Evolutionary conservation across 139 green algal genomes (phyloP), one percentile per base, ranked within the genome.

Genomic region (Coelastrella sp.): DNA sequence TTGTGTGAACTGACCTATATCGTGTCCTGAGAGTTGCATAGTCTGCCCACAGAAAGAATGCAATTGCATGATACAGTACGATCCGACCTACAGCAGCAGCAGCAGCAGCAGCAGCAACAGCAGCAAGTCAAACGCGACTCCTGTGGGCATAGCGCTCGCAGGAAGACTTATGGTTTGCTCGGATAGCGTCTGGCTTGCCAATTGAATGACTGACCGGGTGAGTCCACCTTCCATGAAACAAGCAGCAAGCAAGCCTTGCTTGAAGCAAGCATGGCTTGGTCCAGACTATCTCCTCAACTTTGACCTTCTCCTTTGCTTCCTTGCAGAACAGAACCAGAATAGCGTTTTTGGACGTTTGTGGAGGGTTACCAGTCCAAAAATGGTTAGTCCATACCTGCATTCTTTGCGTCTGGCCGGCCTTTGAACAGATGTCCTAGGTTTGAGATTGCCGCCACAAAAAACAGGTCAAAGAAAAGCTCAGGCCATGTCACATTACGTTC

Each of bases 401-500:
- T 85, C 4, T 58, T 7, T 22, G 80, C 80, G 74, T 85, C 80
- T 20, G 80, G 80, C 17, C 19, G 7, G n/a, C 58, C 20, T 3
- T 85, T 66, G 59, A 85, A 85, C 58, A 85, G 58, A 16, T 85
- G 80, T 64, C 80, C 64, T 16, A 85, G n/a, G 80, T 85, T 85
- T 10, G 80, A 73, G 58, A 85, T 85, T 3, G 80, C 80, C 2
- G 80, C 80, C 58, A 85, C 80, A 73, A 85, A 85, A 59, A 85
- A 85, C 80, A 85, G 58, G 20, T 85, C 80, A 58, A 73, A 73
- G 20, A 74, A 85, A 2, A 73, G 58, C 20, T 85, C 80, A 20
- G 80, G 80, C 80, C 80, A 85, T 6, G 80, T 85, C 14, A 83
- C 78, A 13, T 7, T 68, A 4, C 78, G 78, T 17, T 83, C 17